Evolutionary conservation across 2,329 filamentous ascomycete species (phyloP).

Genomic region (Cercospora berteroae): DNA sequence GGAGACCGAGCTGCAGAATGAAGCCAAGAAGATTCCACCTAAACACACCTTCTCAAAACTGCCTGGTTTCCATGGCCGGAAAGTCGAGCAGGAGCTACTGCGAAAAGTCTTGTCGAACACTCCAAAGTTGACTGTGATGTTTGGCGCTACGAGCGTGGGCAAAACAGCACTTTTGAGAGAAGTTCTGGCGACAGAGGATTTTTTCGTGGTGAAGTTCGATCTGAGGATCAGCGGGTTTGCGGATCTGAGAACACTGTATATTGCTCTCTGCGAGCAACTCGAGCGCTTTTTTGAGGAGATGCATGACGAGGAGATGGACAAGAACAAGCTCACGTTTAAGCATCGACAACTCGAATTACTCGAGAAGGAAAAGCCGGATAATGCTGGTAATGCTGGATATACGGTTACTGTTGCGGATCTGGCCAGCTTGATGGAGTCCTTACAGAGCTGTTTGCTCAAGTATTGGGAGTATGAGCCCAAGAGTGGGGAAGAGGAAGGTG

Average conservation of each 20-base stretch:
- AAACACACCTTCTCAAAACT: slow-evolving; percentile 23
- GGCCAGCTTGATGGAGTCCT: slow-evolving; percentile 23
- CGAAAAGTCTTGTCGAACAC: slow-evolving; percentile 19
- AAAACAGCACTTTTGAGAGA: slow-evolving; percentile 24
- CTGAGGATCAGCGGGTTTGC: slow-evolving; percentile 23
- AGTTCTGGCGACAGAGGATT: slow-evolving; percentile 24
- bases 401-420: slow-evolving; percentile 21
- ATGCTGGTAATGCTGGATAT: slow-evolving; percentile 18
- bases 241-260: slow-evolving; percentile 21
- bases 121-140: slow-evolving; percentile 23
- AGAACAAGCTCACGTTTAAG: slow-evolving; percentile 23
- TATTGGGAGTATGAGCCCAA: slow-evolving; percentile 23
- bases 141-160: slow-evolving; percentile 24
- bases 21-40: slow-evolving; percentile 21
- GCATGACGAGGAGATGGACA: slow-evolving; percentile 24
- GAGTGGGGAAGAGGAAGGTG: neutral
- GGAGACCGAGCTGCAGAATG: slow-evolving; percentile 18
- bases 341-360: slow-evolving; percentile 18
- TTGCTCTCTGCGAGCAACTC: slow-evolving; percentile 21
- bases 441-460: slow-evolving; percentile 24
- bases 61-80: slow-evolving; percentile 23
- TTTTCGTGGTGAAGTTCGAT: slow-evolving; percentile 25
- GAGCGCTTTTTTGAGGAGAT: slow-evolving; percentile 24
- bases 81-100: slow-evolving; percentile 19
- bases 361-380: slow-evolving; percentile 22